Base-by-base conservation (phyloP, 1,139 yeast genomes). In the Eremothecium gossypii region DNA sequence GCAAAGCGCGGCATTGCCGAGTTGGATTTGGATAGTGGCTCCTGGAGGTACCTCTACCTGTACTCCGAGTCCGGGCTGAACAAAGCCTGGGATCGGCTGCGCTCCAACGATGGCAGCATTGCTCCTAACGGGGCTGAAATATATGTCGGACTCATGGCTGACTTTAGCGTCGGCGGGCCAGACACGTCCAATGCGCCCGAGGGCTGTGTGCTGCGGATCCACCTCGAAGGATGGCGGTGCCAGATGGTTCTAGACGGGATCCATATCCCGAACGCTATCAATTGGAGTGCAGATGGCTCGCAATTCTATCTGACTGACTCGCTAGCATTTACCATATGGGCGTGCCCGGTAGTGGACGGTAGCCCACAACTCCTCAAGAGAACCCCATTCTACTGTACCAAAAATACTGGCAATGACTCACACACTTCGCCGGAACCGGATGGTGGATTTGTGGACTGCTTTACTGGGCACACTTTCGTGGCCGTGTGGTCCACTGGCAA, bases 231-330 rank as follows among this genome's bases (percentile, higher is more conserved):
- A 2, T 59, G 54, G n/a, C 48, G 52, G 7, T 49, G 60, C 13
- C 49, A 54, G 8, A 48, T 52, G 30, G 54, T 68, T 5, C 57
- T 68, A 47, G 63, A 65, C 30, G 57, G 66, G 23, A 63, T 72
- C 31, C 60, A 60, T 32, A 80, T 83, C 45, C 74, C 91, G 14
- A 87, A 87, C 57, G 95, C 96, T n/a, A 69, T 87, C 51, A 83
- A 82, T 28, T 89, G 86, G 35, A 50, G 49, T 41, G 36, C 33
- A 4, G 75, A 71, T 42, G 68, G 70, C 8, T 70, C 67, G 33
- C 63, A 64, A 38, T 68, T 84, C 55, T 82, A 71, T 55, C 79
- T 86, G 74, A 83, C 91, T 2, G 94, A 85, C 53, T 79, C 93
- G 2, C 61, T 73, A 37, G 73, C 74, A 7, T 70, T 66, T 49